Conservation (phyloP, 352 stramenopile genomes). For the Globisporangium orthogonon region DNA sequence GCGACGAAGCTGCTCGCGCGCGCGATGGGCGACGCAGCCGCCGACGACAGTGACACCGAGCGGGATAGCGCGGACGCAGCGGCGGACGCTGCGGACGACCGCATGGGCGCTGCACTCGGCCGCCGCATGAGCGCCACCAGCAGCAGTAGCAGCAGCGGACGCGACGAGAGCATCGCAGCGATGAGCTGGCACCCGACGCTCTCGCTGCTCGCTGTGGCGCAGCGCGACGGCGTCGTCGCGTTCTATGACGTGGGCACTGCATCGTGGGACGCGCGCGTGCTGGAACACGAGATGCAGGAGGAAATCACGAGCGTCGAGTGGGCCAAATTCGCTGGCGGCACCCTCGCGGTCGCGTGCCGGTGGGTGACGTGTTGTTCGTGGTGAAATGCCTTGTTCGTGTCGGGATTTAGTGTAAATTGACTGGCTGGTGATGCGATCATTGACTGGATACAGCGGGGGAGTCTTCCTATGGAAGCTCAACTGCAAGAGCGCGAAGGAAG, state of each 20-base stretch:
- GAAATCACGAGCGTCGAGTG: conserved; percentile 55
- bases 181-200: conserved; percentile 55
- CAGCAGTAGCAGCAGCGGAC: conserved; percentile 14
- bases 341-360: conserved; percentile 60
- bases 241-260: conserved; percentile 52
- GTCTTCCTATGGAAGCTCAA: conserved; percentile 68
- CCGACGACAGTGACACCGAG: conserved; percentile 26
- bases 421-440: neutral
- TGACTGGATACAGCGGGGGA: conserved; percentile 21
- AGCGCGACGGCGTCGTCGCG: conserved; percentile 58
- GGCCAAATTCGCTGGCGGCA: conserved; percentile 51
- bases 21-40: conserved; percentile 13
- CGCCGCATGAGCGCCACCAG: conserved; percentile 6
- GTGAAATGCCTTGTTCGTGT: no score
- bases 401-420: no score
- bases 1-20: conserved; percentile 21
- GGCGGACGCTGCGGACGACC: neutral
- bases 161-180: conserved; percentile 40
- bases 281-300: conserved; percentile 53
- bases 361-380: conserved; percentile 7
- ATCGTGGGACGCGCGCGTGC: conserved; percentile 51
- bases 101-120: neutral
- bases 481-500: conserved; percentile 26
- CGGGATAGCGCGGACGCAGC: neutral
- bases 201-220: conserved; percentile 58